Percentiles rank a stretch among this genome's conserved stretches.
Conservation (phyloP, 2,329 filamentous ascomycete genomes). For the Colletotrichum australisinense region DNA sequence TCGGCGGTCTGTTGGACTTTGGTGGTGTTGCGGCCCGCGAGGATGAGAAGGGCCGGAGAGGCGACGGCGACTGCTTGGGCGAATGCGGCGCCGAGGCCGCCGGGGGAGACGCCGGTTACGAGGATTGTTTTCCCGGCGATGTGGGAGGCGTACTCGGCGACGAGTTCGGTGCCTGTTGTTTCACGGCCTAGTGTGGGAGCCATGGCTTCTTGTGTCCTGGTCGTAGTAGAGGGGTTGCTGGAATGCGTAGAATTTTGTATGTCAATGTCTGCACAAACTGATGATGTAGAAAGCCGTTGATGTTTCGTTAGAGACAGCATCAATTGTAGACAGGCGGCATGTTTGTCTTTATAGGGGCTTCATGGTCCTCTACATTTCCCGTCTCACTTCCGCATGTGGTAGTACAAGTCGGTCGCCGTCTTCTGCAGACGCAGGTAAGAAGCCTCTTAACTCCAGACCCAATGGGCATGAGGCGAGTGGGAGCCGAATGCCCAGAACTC, state of each 20-base stretch:
- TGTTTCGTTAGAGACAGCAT: background rate
- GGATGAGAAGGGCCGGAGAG: slow-evolving; percentile 54
- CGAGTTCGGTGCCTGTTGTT: slow-evolving; percentile 43
- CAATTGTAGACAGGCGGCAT: background rate
- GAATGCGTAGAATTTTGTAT: no score
- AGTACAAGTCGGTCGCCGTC: background rate
- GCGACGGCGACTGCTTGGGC: slow-evolving; percentile 51
- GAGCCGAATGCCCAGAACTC: background rate
- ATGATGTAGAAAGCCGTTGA: no score
- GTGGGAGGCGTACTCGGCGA: slow-evolving; percentile 41
- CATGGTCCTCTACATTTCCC: background rate
- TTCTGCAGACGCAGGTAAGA: background rate
- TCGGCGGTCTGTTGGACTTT: slow-evolving; percentile 54
- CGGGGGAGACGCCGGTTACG: slow-evolving; percentile 55
- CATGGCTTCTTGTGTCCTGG: background rate
- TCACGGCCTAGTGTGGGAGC: slow-evolving; percentile 1
- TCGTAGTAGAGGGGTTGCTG: background rate
- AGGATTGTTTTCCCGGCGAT: slow-evolving; percentile 53
- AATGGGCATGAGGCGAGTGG: background rate
- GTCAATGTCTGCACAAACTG: no score
- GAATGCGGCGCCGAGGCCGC: slow-evolving; percentile 52
- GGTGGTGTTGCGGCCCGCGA: slow-evolving; percentile 54
- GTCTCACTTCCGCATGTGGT: background rate
- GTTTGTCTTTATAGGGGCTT: background rate
- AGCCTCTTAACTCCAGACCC: background rate